Conservation (phyloP, 768 basidiomycete genomes). For the Lactifluus subvellereus region DNA sequence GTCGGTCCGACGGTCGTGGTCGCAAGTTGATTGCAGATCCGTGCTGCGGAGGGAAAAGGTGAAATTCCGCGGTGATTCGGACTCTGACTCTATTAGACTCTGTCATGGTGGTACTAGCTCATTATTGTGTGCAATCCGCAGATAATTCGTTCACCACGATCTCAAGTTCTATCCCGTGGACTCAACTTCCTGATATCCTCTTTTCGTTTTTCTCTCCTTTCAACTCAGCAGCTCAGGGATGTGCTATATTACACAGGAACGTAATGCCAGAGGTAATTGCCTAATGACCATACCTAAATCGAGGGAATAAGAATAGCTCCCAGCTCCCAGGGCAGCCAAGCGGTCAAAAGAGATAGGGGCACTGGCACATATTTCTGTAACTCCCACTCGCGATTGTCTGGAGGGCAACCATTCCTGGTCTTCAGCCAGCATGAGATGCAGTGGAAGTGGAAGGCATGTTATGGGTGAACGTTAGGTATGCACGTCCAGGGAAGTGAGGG, state of each 20-base stretch:
- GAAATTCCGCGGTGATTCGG: no score
- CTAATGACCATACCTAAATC: conserved; percentile 39
- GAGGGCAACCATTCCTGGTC: conserved; percentile 90
- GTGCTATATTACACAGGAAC: conserved; percentile 11
- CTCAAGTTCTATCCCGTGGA: neutral
- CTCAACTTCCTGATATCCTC: neutral
- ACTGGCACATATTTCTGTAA: conserved; percentile 73
- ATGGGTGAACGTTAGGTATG: neutral
- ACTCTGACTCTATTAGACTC: no score
- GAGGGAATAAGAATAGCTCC: neutral
- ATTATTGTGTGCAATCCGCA: no score
- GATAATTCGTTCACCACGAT: neutral
- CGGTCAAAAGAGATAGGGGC: neutral
- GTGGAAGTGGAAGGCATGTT: conserved; percentile 99
- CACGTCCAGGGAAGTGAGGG: neutral
- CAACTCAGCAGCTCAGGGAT: neutral
- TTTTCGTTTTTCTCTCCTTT: neutral
- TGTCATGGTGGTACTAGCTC: no score
- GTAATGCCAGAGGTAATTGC: conserved; percentile 8
- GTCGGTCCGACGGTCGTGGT: no score
- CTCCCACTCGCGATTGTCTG: conserved; percentile 97
- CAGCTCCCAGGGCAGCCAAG: neutral
- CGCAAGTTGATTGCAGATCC: no score
- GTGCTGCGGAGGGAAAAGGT: no score
- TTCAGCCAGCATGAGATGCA: conserved; percentile 99